phyloP scores from a whole-genome alignment of 345 rosid genomes.

The Ricinus communis region DNA sequence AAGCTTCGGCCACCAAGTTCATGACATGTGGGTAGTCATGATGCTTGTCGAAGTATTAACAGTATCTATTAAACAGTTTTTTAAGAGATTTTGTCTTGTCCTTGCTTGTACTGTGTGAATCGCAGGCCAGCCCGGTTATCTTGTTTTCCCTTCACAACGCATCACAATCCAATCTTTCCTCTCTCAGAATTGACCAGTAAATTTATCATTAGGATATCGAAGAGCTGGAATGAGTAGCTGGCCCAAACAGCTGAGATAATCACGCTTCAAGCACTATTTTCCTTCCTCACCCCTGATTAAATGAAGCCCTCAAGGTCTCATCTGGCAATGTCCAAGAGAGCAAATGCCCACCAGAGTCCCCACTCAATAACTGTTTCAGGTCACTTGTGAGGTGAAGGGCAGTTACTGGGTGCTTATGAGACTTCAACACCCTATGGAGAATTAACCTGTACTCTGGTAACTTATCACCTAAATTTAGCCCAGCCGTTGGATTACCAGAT shows the following conservation, averaged over 20 bases:
- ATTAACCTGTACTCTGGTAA: constrained; percentile 78
- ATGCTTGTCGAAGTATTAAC: constrained; percentile 10
- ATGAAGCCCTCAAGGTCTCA: constrained; percentile 63
- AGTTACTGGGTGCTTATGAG: constrained; percentile 83
- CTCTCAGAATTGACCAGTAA: constrained; percentile 17
- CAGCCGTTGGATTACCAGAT: constrained; percentile 47
- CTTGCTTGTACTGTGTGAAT: constrained; percentile 14
- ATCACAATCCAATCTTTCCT: constrained; percentile 3
- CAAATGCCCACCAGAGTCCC: constrained; percentile 87
- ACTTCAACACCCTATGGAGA: constrained; percentile 79
- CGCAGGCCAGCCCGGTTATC: constrained; percentile 37
- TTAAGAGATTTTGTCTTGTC: not conserved
- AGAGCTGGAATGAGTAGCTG: constrained; percentile 11
- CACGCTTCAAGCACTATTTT: not conserved
- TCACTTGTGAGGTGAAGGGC: constrained; percentile 77
- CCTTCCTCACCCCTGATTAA: constrained; percentile 51
- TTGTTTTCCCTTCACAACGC: constrained; percentile 10
- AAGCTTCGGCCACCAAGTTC: constrained; percentile 7
- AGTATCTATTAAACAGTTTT: not conserved
- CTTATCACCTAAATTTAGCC: constrained; percentile 59
- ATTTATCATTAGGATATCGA: constrained; percentile 19
- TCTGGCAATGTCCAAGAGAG: constrained; percentile 93
- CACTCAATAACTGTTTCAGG: constrained; percentile 90
- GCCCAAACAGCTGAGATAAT: constrained; percentile 21
- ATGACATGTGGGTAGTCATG: not conserved